Evolutionary conservation across 2,329 filamentous ascomycete species (phyloP).

Genomic region (Epichloe aotearoae): DNA sequence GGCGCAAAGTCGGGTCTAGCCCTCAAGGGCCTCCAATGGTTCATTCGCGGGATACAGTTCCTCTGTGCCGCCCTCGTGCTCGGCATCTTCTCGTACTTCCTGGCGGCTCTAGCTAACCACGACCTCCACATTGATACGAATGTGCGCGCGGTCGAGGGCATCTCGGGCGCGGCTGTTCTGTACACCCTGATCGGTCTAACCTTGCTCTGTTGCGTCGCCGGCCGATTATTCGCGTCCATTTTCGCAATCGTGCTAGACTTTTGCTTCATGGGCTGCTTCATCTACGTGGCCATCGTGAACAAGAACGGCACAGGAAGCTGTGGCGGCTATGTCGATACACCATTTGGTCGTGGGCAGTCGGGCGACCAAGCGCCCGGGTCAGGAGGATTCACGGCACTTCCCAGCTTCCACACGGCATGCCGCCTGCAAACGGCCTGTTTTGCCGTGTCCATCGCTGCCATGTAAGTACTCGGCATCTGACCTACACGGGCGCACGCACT

Average conservation of each 20-base stretch:
- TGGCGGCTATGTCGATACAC: constrained; percentile 44
- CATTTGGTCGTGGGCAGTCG: constrained; percentile 52
- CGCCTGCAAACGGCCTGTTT: constrained; percentile 64
- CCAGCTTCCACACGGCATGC: constrained; percentile 46
- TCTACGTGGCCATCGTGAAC: constrained; percentile 69
- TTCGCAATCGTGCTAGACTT: constrained; percentile 65
- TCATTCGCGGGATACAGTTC: constrained; percentile 63
- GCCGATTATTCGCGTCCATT: constrained; percentile 57
- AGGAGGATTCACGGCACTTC: constrained; percentile 34
- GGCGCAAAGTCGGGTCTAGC: constrained; percentile 27
- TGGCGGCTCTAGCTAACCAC: constrained; percentile 57
- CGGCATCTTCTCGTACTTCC: constrained; percentile 73
- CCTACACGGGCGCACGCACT: no score
- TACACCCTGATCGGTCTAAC: constrained; percentile 64
- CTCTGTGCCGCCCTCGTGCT: constrained; percentile 60
- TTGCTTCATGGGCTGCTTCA: constrained; percentile 61
- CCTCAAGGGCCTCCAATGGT: constrained; percentile 56
- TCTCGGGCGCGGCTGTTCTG: constrained; percentile 59
- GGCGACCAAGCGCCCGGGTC: constrained; percentile 32
- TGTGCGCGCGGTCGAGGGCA: constrained; percentile 62
- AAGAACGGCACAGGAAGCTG: constrained; percentile 56
- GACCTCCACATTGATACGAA: constrained; percentile 47
- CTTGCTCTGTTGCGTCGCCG: constrained; percentile 68
- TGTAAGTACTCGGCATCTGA: constrained; percentile 33
- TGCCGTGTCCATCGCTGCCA: constrained; percentile 63